Conservation (phyloP, 148 eudicot genomes). For the Nepenthes mirabilis region DNA sequence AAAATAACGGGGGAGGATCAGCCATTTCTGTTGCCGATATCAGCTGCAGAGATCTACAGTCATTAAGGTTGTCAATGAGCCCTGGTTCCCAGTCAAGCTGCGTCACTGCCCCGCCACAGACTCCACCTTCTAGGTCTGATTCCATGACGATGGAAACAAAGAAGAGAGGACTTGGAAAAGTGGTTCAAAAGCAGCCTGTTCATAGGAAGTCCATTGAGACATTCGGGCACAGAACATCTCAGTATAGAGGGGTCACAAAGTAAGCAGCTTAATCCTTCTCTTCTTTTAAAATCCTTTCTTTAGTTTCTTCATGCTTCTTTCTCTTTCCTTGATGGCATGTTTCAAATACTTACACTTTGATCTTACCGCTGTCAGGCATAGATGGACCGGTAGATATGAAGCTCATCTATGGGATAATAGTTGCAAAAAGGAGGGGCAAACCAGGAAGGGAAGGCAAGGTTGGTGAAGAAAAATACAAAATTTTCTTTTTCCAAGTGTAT, state of each 20-base stretch:
- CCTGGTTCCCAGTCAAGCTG: conserved; percentile 69
- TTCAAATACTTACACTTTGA: neutral
- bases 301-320: neutral
- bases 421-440: conserved; percentile 14
- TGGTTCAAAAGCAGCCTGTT: conserved; percentile 24
- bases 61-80: conserved; percentile 54
- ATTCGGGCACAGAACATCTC: conserved; percentile 77
- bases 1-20: neutral
- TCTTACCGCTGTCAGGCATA: conserved; percentile 1
- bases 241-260: conserved; percentile 14
- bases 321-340: neutral
- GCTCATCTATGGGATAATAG: conserved; percentile 17
- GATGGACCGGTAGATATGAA: conserved; percentile 16
- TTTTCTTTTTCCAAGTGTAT: neutral
- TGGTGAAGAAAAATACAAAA: conserved; percentile 1
- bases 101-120: conserved; percentile 24
- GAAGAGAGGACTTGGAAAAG: conserved; percentile 36
- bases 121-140: conserved; percentile 15
- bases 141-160: conserved; percentile 22
- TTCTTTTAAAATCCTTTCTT: neutral
- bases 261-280: neutral
- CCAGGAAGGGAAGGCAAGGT: conserved; percentile 15
- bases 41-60: conserved; percentile 27
- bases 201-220: conserved; percentile 60
- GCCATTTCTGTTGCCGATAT: neutral